Percentiles rank a stretch among this genome's conserved stretches.
Conservation (phyloP, 805 yeast genomes). For the Hanseniaspora lachancei region DNA sequence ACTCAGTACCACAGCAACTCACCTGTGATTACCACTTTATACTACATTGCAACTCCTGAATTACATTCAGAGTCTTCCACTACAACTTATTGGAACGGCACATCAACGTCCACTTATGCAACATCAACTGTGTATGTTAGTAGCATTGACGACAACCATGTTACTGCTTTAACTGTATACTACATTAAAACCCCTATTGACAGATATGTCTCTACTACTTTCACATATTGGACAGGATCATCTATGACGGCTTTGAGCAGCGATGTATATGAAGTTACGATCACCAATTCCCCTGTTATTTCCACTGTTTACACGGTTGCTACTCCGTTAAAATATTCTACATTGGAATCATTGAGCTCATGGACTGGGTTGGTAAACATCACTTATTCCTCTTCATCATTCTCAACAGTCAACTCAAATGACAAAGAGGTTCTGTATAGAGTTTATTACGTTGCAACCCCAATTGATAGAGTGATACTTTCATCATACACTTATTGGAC, state of each 20-base stretch:
- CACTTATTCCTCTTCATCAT: conserved; percentile 13
- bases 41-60: conserved; percentile 16
- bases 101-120: conserved; percentile 4
- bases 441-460: conserved; percentile 16
- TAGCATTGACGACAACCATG: conserved; percentile 7
- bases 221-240: conserved; percentile 11
- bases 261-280: background rate
- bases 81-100: conserved; percentile 14
- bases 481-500: conserved; percentile 8
- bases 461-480: conserved; percentile 9
- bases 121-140: conserved; percentile 7
- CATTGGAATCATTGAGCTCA: conserved; percentile 2
- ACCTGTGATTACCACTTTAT: conserved; percentile 14
- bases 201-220: conserved; percentile 1
- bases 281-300: conserved; percentile 7
- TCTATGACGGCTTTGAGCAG: background rate
- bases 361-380: conserved; percentile 14
- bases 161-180: conserved; percentile 7
- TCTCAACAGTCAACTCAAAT: conserved; percentile 13
- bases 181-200: conserved; percentile 12
- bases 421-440: conserved; percentile 14
- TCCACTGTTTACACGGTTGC: conserved; percentile 10
- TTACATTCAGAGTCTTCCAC: background rate
- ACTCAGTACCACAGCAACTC: background rate
- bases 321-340: conserved; percentile 9